A percentile compares a stretch with the other conserved stretches of the same genome.
Conservation (phyloP, 495 filamentous ascomycete species). For the Talaromyces borbonicus region DNA sequence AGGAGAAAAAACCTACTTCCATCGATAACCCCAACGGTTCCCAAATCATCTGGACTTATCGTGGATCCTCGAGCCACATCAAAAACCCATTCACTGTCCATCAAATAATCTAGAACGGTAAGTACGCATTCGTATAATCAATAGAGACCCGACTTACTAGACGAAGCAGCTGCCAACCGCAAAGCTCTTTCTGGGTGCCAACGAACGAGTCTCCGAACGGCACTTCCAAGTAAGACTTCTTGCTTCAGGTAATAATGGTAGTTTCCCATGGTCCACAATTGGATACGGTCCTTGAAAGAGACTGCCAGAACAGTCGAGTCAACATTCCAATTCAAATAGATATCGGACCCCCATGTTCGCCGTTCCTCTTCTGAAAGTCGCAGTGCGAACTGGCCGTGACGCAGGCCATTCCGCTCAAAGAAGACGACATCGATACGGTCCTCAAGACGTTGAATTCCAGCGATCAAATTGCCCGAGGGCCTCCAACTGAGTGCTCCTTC, state of each 20-base stretch:
- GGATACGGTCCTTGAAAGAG: slow-evolving; percentile 59
- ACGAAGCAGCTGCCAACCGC: slow-evolving; percentile 43
- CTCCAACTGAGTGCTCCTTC: slow-evolving; percentile 86
- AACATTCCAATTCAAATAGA: slow-evolving; percentile 73
- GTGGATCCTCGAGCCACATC: slow-evolving; percentile 58
- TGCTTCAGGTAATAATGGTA: slow-evolving; percentile 99
- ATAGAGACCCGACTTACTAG: slow-evolving; percentile 18
- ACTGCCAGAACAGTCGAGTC: slow-evolving; percentile 89
- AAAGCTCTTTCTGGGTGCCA: slow-evolving; percentile 87
- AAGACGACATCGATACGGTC: slow-evolving; percentile 77
- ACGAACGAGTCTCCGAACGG: slow-evolving; percentile 25
- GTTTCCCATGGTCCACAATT: slow-evolving; percentile 96
- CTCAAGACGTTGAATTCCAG: slow-evolving; percentile 62
- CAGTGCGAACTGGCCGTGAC: slow-evolving; percentile 84
- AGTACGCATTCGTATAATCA: neutral
- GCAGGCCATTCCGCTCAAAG: slow-evolving; percentile 91
- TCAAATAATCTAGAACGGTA: slow-evolving; percentile 30
- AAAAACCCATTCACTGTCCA: slow-evolving; percentile 60
- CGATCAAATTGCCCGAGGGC: slow-evolving; percentile 81
- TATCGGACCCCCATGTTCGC: slow-evolving; percentile 42
- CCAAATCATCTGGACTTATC: slow-evolving; percentile 63
- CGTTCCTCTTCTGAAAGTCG: slow-evolving; percentile 50
- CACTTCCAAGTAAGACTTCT: slow-evolving; percentile 48
- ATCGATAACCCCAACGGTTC: slow-evolving; percentile 80
- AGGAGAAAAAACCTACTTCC: slow-evolving; percentile 50